phyloP scores from a whole-genome alignment of 306 rosid genomes.

The Lotus japonicus region DNA sequence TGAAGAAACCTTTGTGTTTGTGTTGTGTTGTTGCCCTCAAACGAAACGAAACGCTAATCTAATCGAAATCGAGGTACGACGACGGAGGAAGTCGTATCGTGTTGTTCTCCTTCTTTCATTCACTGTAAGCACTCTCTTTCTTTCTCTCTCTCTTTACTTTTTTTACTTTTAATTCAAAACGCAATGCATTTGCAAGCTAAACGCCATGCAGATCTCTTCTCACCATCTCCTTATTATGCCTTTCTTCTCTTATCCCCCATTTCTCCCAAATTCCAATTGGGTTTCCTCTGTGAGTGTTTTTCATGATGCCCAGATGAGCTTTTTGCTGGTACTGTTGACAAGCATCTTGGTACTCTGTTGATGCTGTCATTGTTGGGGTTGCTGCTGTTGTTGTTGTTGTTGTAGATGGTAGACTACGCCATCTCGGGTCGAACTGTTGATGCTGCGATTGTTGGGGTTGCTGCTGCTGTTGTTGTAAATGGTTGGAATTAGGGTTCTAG shows the following conservation, averaged over 20 bases:
- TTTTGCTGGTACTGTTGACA: too few relatives aligned
- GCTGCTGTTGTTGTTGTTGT: too few relatives aligned
- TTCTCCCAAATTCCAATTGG: conserved; percentile 6
- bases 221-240: conserved; percentile 5
- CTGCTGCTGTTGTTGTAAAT: conserved; percentile 13
- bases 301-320: conserved; percentile 15
- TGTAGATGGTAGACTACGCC: too few relatives aligned
- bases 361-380: too few relatives aligned
- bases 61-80: conserved; percentile 41
- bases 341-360: too few relatives aligned
- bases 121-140: conserved; percentile 31
- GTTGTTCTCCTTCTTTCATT: conserved; percentile 32
- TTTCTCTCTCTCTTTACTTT: conserved; percentile 16
- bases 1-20: neutral
- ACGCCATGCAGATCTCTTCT: conserved; percentile 31
- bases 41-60: neutral
- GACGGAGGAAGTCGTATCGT: conserved; percentile 61
- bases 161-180: conserved; percentile 21
- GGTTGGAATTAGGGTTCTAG: conserved; percentile 42
- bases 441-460: conserved; percentile 16
- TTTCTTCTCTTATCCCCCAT: neutral
- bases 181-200: conserved; percentile 21
- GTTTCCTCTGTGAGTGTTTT: neutral
- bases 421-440: too few relatives aligned
- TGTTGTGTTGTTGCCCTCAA: conserved; percentile 32